Conservation (phyloP, 2,329 filamentous ascomycete species). For the Botrytis porri region DNA sequence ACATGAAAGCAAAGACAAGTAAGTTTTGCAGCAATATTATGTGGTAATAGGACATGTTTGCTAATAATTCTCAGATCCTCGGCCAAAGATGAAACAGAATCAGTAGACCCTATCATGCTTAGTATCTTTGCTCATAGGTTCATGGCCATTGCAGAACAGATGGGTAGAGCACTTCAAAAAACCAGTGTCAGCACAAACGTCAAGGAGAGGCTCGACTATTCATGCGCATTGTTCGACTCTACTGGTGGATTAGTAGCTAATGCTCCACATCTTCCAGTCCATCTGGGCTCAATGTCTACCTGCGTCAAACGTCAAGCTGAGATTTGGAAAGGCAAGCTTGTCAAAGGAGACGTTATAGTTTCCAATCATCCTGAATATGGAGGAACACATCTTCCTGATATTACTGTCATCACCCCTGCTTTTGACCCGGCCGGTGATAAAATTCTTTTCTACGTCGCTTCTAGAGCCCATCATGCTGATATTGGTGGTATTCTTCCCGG, state of each 20-base stretch:
- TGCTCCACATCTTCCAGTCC: slow-evolving; percentile 76
- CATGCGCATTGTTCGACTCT: slow-evolving; percentile 75
- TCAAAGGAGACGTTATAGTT: slow-evolving; percentile 76
- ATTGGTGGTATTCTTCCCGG: slow-evolving; percentile 81
- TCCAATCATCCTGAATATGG: slow-evolving; percentile 83
- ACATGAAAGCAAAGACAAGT: slow-evolving; percentile 46
- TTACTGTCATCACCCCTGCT: slow-evolving; percentile 77
- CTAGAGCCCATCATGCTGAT: slow-evolving; percentile 71
- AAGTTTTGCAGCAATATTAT: slow-evolving; percentile 23
- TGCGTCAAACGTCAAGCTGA: slow-evolving; percentile 75
- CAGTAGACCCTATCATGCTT: slow-evolving; percentile 72
- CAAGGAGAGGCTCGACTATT: slow-evolving; percentile 80
- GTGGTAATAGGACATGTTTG: not conserved
- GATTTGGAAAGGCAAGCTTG: slow-evolving; percentile 76
- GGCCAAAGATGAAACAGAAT: slow-evolving; percentile 40
- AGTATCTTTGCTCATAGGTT: slow-evolving; percentile 79
- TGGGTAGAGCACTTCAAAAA: slow-evolving; percentile 76
- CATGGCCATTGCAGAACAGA: slow-evolving; percentile 83
- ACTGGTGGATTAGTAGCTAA: slow-evolving; percentile 75
- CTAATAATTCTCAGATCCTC: not conserved
- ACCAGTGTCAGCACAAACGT: slow-evolving; percentile 78
- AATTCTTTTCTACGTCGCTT: slow-evolving; percentile 34
- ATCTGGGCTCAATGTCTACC: slow-evolving; percentile 82
- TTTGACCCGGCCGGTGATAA: slow-evolving; percentile 61
- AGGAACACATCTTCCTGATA: slow-evolving; percentile 79